Evolutionary conservation across 2,329 filamentous ascomycete species (phyloP).

Genomic region (Pseudogymnoascus sp.): DNA sequence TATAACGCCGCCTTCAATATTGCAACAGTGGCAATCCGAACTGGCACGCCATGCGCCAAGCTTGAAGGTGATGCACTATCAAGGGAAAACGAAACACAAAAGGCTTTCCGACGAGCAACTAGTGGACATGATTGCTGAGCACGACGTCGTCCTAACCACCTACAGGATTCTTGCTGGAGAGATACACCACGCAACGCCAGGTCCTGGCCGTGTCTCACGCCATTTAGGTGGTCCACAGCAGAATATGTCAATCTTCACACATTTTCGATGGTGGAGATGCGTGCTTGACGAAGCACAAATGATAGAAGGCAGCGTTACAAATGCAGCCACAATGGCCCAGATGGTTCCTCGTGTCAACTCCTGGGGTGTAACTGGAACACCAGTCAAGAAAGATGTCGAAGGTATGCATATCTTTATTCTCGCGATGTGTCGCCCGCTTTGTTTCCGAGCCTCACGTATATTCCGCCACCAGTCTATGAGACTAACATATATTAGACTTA

Average conservation of each 20-base stretch:
- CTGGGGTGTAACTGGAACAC: conserved; percentile 91
- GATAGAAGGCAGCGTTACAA: conserved; percentile 82
- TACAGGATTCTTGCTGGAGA: conserved; percentile 71
- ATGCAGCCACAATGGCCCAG: conserved; percentile 73
- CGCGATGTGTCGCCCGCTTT: background rate
- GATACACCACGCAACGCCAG: conserved; percentile 64
- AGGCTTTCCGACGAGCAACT: conserved; percentile 31
- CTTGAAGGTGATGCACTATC: conserved; percentile 51
- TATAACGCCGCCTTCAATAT: conserved; percentile 51
- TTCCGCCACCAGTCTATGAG: background rate
- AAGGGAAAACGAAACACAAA: conserved; percentile 38
- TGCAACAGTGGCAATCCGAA: conserved; percentile 57
- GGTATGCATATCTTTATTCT: conserved; percentile 17
- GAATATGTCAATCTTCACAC: conserved; percentile 68
- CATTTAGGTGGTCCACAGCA: conserved; percentile 55
- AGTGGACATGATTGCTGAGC: conserved; percentile 40
- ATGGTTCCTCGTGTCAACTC: conserved; percentile 77
- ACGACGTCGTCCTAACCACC: conserved; percentile 59
- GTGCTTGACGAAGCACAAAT: conserved; percentile 79
- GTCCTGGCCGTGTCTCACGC: conserved; percentile 62
- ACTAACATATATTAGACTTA: conserved; percentile 50
- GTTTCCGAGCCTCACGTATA: background rate
- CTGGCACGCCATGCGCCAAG: conserved; percentile 52
- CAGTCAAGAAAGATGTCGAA: conserved; percentile 68
- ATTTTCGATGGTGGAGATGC: conserved; percentile 83